Conservation (phyloP, 2,329 filamentous ascomycete species). For the Neofusicoccum kwambonambiense region DNA sequence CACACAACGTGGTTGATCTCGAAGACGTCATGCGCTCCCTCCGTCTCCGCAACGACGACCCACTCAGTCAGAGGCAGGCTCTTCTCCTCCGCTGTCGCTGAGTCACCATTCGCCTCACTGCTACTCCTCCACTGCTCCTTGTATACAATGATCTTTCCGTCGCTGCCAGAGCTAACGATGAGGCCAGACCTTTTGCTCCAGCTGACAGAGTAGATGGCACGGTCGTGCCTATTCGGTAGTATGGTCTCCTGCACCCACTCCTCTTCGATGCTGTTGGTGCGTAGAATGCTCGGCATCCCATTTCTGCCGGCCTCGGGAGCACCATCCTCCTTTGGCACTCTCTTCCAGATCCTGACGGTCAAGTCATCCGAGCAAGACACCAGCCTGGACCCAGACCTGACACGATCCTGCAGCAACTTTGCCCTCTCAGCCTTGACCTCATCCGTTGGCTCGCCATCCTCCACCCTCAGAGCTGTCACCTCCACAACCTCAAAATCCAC, state of each 20-base stretch:
- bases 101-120: constrained; percentile 22
- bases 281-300: constrained; percentile 86
- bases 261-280: constrained; percentile 69
- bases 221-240: constrained; percentile 73
- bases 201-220: constrained; percentile 78
- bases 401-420: constrained; percentile 37
- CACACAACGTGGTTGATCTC: constrained; percentile 92
- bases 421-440: constrained; percentile 34
- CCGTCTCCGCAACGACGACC: constrained; percentile 66
- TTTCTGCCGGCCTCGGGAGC: constrained; percentile 48
- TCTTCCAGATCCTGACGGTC: constrained; percentile 75
- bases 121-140: constrained; percentile 55
- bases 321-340: constrained; percentile 57
- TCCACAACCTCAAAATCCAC: constrained; percentile 63
- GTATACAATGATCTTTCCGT: constrained; percentile 79
- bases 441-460: constrained; percentile 25
- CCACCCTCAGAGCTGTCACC: constrained; percentile 25
- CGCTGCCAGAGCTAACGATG: constrained; percentile 85
- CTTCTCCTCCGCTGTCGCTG: constrained; percentile 1
- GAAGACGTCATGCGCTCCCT: constrained; percentile 83
- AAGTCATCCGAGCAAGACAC: constrained; percentile 83
- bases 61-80: constrained; percentile 55
- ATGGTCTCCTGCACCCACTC: constrained; percentile 76
- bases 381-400: constrained; percentile 57
- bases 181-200: constrained; percentile 80